These are phyloP conservation scores for Musa schizocarpa DNA, from an alignment of 176 grass and related monocot species.

Conservation along the genomic window DNA sequence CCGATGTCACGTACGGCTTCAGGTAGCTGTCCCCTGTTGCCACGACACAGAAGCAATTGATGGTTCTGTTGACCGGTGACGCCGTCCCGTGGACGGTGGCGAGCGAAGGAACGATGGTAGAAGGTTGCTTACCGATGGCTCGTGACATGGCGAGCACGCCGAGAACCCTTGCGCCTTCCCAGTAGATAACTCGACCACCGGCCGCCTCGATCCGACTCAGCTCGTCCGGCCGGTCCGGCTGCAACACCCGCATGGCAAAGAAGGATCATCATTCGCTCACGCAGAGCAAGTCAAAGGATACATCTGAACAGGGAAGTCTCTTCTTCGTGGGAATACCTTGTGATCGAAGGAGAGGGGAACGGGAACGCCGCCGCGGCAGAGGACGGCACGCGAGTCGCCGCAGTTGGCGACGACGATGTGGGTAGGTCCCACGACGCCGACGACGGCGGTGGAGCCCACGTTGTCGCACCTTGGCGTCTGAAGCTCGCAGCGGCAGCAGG, in stretches of 20 bases:
- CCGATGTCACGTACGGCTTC: conserved; percentile 33
- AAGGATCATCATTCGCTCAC: background rate
- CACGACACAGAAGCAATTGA: too few relatives aligned
- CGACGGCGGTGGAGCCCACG: conserved; percentile 78
- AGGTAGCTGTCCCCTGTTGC: conserved; percentile 30
- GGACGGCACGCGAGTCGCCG: conserved; percentile 77
- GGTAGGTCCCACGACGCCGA: conserved; percentile 47
- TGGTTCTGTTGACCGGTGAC: too few relatives aligned
- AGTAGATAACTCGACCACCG: conserved; percentile 78
- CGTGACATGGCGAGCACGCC: conserved; percentile 96
- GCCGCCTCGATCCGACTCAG: conserved; percentile 58
- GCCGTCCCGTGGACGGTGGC: too few relatives aligned
- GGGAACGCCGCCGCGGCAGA: conserved; percentile 46
- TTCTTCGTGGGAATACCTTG: conserved; percentile 39
- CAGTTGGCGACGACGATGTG: conserved; percentile 71
- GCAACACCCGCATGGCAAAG: background rate
- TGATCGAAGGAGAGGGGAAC: conserved; percentile 74
- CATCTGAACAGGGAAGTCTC: background rate
- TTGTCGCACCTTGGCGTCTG: conserved; percentile 60
- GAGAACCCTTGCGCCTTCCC: conserved; percentile 74
- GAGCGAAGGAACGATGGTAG: background rate
- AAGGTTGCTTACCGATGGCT: conserved; percentile 43
- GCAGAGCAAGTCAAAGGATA: too few relatives aligned
- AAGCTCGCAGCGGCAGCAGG: conserved; percentile 67
- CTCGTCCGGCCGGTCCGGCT: conserved; percentile 85